Conservation (phyloP, 2,329 filamentous ascomycete genomes). For the Ophiocordyceps sinensis region DNA sequence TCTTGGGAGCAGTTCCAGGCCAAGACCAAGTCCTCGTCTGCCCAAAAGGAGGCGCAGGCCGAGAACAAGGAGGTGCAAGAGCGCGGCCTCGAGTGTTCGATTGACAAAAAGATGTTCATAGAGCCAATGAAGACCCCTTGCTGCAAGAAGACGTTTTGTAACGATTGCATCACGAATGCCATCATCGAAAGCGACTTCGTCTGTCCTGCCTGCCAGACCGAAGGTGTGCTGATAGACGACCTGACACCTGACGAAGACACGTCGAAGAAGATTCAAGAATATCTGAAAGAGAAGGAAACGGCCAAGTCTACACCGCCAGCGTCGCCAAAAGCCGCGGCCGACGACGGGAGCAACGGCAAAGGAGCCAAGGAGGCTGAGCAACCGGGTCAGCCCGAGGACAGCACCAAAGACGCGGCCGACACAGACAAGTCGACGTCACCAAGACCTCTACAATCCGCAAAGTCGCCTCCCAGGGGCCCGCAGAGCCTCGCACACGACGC, state of each 20-base stretch:
- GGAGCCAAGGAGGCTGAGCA: conserved; percentile 10
- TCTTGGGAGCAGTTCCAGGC: conserved; percentile 96
- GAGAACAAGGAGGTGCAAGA: conserved; percentile 80
- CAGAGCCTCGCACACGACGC: conserved; percentile 10
- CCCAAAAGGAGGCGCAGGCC: conserved; percentile 61
- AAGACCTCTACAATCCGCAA: conserved; percentile 8
- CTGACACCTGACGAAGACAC: conserved; percentile 70
- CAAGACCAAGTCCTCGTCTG: conserved; percentile 76
- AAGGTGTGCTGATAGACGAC: conserved; percentile 87
- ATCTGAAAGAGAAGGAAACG: conserved; percentile 42
- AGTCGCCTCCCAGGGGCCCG: conserved; percentile 15
- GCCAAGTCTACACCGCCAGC: conserved; percentile 25
- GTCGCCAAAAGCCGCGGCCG: conserved; percentile 23
- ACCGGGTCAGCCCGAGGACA: neutral
- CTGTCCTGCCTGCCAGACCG: conserved; percentile 81
- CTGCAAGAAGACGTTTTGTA: conserved; percentile 97
- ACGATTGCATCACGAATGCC: conserved; percentile 98
- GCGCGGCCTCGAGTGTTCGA: conserved; percentile 77
- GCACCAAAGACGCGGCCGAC: conserved; percentile 7
- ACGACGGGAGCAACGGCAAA: conserved; percentile 25
- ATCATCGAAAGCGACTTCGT: conserved; percentile 96
- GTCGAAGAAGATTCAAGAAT: conserved; percentile 64
- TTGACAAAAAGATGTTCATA: conserved; percentile 97
- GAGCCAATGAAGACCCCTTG: conserved; percentile 98
- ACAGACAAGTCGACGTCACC: conserved; percentile 22